Base-by-base conservation (phyloP, 23 red algal species). In the Gracilaria gracilis region DNA sequence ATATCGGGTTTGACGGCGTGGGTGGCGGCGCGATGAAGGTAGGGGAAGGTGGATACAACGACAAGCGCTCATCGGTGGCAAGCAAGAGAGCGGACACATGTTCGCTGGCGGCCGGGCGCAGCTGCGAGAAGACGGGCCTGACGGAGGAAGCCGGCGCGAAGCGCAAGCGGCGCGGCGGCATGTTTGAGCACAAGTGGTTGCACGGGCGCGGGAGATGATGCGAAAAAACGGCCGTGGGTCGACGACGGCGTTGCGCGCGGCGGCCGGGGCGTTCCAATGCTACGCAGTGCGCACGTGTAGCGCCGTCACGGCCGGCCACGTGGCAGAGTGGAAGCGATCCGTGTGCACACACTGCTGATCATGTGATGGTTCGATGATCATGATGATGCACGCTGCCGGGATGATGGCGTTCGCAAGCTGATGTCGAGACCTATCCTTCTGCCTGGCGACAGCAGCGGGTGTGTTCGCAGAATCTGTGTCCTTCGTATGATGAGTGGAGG, bases 1-100 rank as follows among this genome's bases (percentile, higher is more conserved):
- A 85, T 31, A 69, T 70, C 4, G 65, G 79, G 20, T 82, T 42
- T 0, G 54, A 64, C n/a, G 54, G 79, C 23, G 53, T 44, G 32
- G 23, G 57, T 13, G 79, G 59, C 8, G 79, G 54, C 1, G 79
- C 44, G 38, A 82, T 38, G 79, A 61, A 64, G 55, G n/a, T 14
- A 12, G 51, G 21, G 27, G 79, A 64, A 17, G 79, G 79, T 8
- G 79, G 79, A 16, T 64, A 66, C 14, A 66, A 28, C 55, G 59
- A 82, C 3, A 82, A 1, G 5, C 50, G 3, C 23, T 46, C 38
- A 51, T 77, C 40, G 34, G 72, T 77, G 16, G 72, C 38, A 20
- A 77, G 72, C 23, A 77, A 31, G 39, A 77, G 40, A 12, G 34
- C 72, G 20, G 72, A 46, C 1, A 34, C 72, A 12, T 77, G 27